Evolutionary conservation across 2,329 filamentous ascomycete genomes (phyloP), one percentile per base, ranked within the genome.

Genomic region (Alternaria sp.): DNA sequence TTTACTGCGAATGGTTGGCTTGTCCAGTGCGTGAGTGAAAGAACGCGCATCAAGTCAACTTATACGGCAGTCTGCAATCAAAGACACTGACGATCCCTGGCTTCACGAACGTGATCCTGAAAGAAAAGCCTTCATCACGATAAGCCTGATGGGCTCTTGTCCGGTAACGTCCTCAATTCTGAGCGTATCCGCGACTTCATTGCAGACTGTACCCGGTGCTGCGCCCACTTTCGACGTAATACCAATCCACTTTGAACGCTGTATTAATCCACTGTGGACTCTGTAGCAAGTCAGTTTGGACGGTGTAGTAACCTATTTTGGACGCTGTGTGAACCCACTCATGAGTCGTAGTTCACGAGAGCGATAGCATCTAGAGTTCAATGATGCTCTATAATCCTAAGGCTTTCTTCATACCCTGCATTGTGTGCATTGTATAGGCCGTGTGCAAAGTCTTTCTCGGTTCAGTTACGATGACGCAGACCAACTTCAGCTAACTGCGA

Each of bases 391-490:
- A n/a, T 36, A 4, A 36, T 36, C 7, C 6, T 9, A 36, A 36
- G 13, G 6, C 32, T 8, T 15, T 4, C 6, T n/a, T n/a, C n/a
- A n/a, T n/a, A n/a, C n/a, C n/a, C 7, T 36, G 13, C 3, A 36
- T 36, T n/a, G 13, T 36, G 1, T n/a, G 32, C 2, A 1, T 5
- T 36, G 1, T n/a, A n/a, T 7, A 36, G 0, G 32, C 7, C 0
- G 32, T 36, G 32, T 7, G 32, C 32, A 9, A 0, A n/a, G 4
- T 36, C 32, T 8, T n/a, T 13, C 9, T 1, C 1, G 4, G 13
- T 36, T 36, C 15, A 4, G 13, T n/a, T n/a, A 36, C 32, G 32
- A 4, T n/a, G 7, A 9, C 1, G 32, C 15, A 36, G 4, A 9
- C 15, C 7, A n/a, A 9, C 32, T 36, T 1, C 2, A 8, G 13